Percentiles rank a stretch among this genome's conserved stretches.
Evolutionary conservation across 768 basidiomycete genomes (phyloP).

Genomic region (Tremella mesenterica): DNA sequence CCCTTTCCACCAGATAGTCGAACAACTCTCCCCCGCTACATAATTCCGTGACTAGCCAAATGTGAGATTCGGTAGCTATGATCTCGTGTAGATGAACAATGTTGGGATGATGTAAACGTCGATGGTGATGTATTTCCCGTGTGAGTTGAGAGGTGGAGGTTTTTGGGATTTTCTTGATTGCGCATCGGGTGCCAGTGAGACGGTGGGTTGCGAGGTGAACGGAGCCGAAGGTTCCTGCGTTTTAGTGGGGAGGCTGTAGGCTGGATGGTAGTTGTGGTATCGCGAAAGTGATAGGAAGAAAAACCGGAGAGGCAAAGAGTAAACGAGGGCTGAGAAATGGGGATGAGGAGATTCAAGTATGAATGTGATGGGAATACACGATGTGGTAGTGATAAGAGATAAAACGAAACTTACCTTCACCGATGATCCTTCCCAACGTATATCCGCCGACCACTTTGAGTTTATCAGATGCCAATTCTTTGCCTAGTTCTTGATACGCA

Average conservation of each 20-base stretch:
- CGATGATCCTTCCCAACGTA: conserved; percentile 84
- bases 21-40: conserved; percentile 96
- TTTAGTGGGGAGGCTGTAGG: neutral
- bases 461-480: conserved; percentile 83
- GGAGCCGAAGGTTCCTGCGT: conserved; percentile 82
- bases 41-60: conserved; percentile 96
- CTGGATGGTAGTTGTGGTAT: too few relatives aligned
- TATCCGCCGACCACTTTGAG: conserved; percentile 90
- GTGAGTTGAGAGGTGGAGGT: conserved; percentile 78
- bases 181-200: conserved; percentile 80
- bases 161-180: conserved; percentile 97
- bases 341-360: neutral
- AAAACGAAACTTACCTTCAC: conserved; percentile 61
- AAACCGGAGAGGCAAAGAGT: too few relatives aligned
- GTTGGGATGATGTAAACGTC: conserved; percentile 89
- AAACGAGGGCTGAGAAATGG: neutral
- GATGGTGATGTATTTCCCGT: conserved; percentile 96
- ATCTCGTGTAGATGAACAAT: conserved; percentile 95
- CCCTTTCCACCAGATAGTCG: conserved; percentile 94
- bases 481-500: conserved; percentile 95
- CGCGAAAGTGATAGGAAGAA: too few relatives aligned
- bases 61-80: conserved; percentile 86
- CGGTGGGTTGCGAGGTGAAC: conserved; percentile 91
- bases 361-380: too few relatives aligned
- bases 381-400: too few relatives aligned